Evolutionary conservation across 2,329 filamentous ascomycete species (phyloP), one percentile per base, ranked within the genome.

Genomic region (Fusarium compactum): DNA sequence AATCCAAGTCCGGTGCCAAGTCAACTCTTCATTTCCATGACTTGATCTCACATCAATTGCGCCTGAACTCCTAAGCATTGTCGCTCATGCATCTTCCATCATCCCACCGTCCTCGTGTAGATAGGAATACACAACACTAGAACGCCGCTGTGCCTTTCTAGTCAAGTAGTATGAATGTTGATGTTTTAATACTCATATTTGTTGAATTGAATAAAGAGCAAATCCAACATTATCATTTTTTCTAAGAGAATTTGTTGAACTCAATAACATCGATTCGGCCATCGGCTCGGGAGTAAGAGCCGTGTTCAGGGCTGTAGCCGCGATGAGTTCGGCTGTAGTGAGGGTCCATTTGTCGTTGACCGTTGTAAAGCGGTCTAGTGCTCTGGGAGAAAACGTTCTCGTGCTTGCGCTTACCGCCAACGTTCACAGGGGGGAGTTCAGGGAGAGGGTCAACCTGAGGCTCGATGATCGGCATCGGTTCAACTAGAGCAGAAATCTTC

Each of bases 371-470:
- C 3, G 79, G 74, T 22, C 75, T 71, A 6, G 65, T 66, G 58
- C 67, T 78, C 47, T 80, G 77, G 10, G 70, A 55, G 51, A 82
- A 82, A 58, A 80, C 78, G 14, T 63, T 64, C 46, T 80, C 78
- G 48, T 79, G 80, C 63, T 82, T 82, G 32, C 80, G 78, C 74
- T 82, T 82, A 43, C 76, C 78, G 3, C 80, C 80, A 1, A 75
- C 75, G 8, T 65, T 67, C 25, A 78, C 44, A 12, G 71, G 34
- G 1, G 78, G 76, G 5, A 71, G 68, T 22, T 76, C 68, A 9
- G 73, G 76, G 9, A 67, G 51, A 14, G 78, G 75, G 25, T 78
- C 77, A 1, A 74, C 77, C 59, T 80, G 78, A 9, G 79, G 77
- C 65, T 79, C 79, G 24, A 81, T 81, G 3, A 78, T 73, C 15